A percentile compares a stretch with the other conserved stretches of the same genome.
Evolutionary conservation across 2,329 filamentous ascomycete genomes (phyloP).

Genomic region (Emmonsia crescens): DNA sequence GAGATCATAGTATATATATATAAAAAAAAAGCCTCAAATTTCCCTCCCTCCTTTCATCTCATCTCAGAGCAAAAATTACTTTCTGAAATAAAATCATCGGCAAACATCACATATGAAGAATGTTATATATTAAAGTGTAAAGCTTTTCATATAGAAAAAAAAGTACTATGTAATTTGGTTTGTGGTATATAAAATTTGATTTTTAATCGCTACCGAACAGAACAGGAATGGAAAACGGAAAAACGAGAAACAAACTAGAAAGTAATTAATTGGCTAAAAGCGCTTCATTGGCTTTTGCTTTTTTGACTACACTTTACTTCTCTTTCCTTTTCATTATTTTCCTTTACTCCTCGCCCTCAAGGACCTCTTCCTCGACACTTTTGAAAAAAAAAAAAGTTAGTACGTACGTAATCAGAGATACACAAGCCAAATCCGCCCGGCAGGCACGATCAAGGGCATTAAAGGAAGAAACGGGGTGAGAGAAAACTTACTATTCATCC

Average conservation of each 20-base stretch:
- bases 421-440: not conserved
- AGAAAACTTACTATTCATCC: conserved; percentile 64
- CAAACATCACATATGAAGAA: not conserved
- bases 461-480: not conserved
- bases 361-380: conserved; percentile 63
- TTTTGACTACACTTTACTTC: not conserved
- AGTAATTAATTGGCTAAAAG: not conserved
- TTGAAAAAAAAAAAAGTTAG: conserved; percentile 14
- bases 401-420: not conserved
- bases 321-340: too few species aligned
- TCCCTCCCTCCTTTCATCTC: too few species aligned
- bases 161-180: not conserved
- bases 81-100: too few species aligned
- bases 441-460: too few species aligned
- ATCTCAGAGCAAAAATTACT: too few species aligned
- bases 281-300: not conserved
- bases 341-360: conserved; percentile 60
- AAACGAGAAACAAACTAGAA: not conserved
- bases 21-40: too few species aligned
- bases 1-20: too few species aligned
- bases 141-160: not conserved
- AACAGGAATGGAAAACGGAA: not conserved
- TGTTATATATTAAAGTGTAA: not conserved
- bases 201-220: not conserved
- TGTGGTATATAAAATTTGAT: not conserved